These are phyloP conservation scores for Helminthosporium solani DNA, from an alignment of 2,329 filamentous ascomycete species.

Conservation along the genomic window DNA sequence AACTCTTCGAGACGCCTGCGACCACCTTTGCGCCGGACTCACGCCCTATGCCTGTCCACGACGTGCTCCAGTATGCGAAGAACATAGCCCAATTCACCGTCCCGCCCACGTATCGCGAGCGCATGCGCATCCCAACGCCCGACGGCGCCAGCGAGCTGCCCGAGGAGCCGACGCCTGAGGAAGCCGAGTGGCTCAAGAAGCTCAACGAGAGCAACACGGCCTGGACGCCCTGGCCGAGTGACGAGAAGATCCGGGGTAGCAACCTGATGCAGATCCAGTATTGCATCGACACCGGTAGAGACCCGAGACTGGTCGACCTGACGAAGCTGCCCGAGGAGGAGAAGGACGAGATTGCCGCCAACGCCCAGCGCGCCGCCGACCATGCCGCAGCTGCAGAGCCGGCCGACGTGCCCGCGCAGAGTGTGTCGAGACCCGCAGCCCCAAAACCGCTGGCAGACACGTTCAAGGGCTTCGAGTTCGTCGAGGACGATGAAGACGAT, in stretches of 20 bases:
- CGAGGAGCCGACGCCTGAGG: constrained; percentile 27
- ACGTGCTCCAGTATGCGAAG: constrained; percentile 75
- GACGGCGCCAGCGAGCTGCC: constrained; percentile 20
- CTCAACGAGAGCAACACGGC: constrained; percentile 27
- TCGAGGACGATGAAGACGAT: constrained; percentile 6
- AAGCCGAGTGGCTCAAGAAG: constrained; percentile 38
- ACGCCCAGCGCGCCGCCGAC: constrained; percentile 3
- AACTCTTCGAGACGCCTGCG: constrained; percentile 59
- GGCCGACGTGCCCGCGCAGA: neutral
- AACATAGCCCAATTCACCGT: constrained; percentile 79
- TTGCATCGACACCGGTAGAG: constrained; percentile 62
- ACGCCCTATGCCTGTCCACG: constrained; percentile 63
- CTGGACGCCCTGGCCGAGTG: constrained; percentile 76
- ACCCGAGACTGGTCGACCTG: constrained; percentile 45
- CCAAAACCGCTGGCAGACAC: constrained; percentile 1
- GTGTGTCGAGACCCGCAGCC: neutral
- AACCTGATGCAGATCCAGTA: constrained; percentile 63
- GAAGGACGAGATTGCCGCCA: constrained; percentile 9
- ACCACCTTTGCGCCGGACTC: constrained; percentile 44
- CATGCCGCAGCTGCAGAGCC: neutral
- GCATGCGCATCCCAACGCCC: constrained; percentile 18
- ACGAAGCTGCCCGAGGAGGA: constrained; percentile 9
- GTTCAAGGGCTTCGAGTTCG: constrained; percentile 9
- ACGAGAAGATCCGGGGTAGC: constrained; percentile 68
- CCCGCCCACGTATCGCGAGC: constrained; percentile 58